Evolutionary conservation across 768 basidiomycete genomes (phyloP).

Genomic region (Sporobolomyces roseus): DNA sequence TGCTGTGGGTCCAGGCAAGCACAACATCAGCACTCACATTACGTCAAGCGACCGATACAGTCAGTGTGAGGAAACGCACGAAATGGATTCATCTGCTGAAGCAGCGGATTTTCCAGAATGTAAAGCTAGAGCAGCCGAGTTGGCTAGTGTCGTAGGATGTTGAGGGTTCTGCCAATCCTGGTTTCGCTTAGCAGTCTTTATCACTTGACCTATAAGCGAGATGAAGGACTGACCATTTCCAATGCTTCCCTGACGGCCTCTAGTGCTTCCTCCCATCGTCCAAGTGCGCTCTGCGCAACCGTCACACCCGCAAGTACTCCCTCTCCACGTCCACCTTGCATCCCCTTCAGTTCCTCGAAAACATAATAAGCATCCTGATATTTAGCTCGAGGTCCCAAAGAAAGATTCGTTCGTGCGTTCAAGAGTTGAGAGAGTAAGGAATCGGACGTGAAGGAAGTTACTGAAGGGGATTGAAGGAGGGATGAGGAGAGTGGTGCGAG

Average conservation of each 20-base stretch:
- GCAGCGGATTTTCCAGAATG: slow-evolving; percentile 37
- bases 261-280: slow-evolving; percentile 42
- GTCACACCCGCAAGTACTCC: slow-evolving; percentile 34
- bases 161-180: slow-evolving; percentile 37
- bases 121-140: slow-evolving; percentile 39
- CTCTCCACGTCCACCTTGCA: slow-evolving; percentile 43
- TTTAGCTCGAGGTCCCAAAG: slow-evolving; percentile 29
- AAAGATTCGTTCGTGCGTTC: slow-evolving; percentile 34
- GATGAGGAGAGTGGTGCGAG: slow-evolving; percentile 25
- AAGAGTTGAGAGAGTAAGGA: slow-evolving; percentile 41
- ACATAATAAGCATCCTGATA: slow-evolving; percentile 46
- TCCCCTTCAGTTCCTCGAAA: slow-evolving; percentile 44
- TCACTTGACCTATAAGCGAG: background rate
- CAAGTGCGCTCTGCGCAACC: slow-evolving; percentile 39
- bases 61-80: slow-evolving; percentile 19
- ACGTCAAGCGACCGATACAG: background rate
- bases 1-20: slow-evolving; percentile 35
- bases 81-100: slow-evolving; percentile 19
- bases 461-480: slow-evolving; percentile 30
- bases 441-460: slow-evolving; percentile 35
- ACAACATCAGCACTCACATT: background rate
- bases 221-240: slow-evolving; percentile 35
- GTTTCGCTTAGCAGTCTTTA: background rate
- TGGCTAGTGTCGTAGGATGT: slow-evolving; percentile 42
- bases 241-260: slow-evolving; percentile 40